Percentiles rank a stretch among this genome's conserved stretches.
Evolutionary conservation across 176 grass and related monocot genomes (phyloP).

Genomic region (Themeda triandra): DNA sequence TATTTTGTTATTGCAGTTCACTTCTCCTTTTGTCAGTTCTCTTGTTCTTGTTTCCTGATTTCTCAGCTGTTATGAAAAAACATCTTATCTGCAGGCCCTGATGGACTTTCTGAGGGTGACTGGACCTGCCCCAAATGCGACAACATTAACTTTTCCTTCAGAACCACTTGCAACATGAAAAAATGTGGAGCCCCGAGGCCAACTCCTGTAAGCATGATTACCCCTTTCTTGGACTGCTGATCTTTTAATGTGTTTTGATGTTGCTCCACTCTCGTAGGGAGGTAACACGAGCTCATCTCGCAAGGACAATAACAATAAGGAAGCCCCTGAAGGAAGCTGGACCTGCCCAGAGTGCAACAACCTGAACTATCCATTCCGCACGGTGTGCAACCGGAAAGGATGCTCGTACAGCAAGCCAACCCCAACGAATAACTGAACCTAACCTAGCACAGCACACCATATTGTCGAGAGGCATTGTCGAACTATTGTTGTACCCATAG

Average conservation of each 20-base stretch:
- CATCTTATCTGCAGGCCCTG: conserved; percentile 58
- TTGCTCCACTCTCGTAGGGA: conserved; percentile 15
- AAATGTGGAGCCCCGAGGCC: conserved; percentile 86
- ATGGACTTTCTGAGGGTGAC: conserved; percentile 84
- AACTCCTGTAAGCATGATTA: conserved; percentile 46
- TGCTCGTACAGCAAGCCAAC: conserved; percentile 51
- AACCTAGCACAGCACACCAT: neutral
- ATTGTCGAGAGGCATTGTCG: neutral
- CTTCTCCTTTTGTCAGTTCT: neutral
- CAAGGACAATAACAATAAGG: conserved; percentile 49
- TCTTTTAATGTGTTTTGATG: neutral
- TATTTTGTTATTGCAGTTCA: neutral
- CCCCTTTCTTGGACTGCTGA: neutral
- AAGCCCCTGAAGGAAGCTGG: conserved; percentile 84
- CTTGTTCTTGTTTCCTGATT: neutral
- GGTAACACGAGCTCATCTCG: conserved; percentile 5
- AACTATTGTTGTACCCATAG: conserved; percentile 25
- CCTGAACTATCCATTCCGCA: conserved; percentile 88
- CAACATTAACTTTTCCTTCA: conserved; percentile 87
- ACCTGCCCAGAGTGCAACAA: conserved; percentile 87
- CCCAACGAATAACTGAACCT: conserved; percentile 27
- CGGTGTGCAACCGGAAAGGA: conserved; percentile 76
- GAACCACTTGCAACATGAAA: conserved; percentile 97
- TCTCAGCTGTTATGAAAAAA: neutral
- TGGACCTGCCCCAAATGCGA: conserved; percentile 91